Percentiles rank a stretch among this genome's conserved stretches.
Evolutionary conservation across 2,329 filamentous ascomycete genomes (phyloP).

Genomic region (Didymellaceae sp.): DNA sequence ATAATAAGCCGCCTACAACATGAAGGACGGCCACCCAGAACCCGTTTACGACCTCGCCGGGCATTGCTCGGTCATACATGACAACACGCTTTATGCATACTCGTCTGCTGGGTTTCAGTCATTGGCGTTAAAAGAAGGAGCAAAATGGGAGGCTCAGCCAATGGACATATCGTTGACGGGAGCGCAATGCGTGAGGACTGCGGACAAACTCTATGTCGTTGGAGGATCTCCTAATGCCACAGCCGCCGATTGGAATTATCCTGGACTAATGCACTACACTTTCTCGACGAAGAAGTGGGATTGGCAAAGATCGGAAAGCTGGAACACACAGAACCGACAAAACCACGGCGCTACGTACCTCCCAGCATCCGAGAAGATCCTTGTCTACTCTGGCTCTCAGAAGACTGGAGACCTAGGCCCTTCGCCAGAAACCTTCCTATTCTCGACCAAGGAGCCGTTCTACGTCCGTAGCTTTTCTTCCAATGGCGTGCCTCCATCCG

Average conservation of each 20-base stretch:
- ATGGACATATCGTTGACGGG: conserved; percentile 75
- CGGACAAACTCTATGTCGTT: conserved; percentile 77
- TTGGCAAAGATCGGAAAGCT: conserved; percentile 57
- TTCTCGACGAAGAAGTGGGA: conserved; percentile 66
- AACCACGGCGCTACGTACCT: conserved; percentile 81
- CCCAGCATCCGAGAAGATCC: conserved; percentile 70
- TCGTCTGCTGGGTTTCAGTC: conserved; percentile 77
- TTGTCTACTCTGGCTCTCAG: conserved; percentile 80
- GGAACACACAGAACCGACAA: conserved; percentile 70
- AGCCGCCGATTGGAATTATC: conserved; percentile 60
- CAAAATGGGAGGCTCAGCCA: conserved; percentile 71
- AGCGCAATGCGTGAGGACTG: conserved; percentile 76
- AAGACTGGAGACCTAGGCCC: conserved; percentile 60
- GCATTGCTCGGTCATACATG: conserved; percentile 81
- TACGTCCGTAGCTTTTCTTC: conserved; percentile 60
- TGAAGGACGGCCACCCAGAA: conserved; percentile 69
- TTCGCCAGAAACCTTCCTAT: conserved; percentile 77
- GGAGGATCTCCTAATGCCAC: conserved; percentile 65
- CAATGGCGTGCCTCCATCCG: conserved; percentile 63
- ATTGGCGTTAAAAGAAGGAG: conserved; percentile 70
- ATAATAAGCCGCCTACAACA: conserved; percentile 47
- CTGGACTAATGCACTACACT: conserved; percentile 75
- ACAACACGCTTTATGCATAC: conserved; percentile 85
- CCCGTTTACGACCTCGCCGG: conserved; percentile 73
- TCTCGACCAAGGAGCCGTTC: conserved; percentile 71